A percentile compares a stretch with the other conserved stretches of the same genome.
Conservation (phyloP, 345 rosid genomes). For the Eucalyptus cladocalyx region DNA sequence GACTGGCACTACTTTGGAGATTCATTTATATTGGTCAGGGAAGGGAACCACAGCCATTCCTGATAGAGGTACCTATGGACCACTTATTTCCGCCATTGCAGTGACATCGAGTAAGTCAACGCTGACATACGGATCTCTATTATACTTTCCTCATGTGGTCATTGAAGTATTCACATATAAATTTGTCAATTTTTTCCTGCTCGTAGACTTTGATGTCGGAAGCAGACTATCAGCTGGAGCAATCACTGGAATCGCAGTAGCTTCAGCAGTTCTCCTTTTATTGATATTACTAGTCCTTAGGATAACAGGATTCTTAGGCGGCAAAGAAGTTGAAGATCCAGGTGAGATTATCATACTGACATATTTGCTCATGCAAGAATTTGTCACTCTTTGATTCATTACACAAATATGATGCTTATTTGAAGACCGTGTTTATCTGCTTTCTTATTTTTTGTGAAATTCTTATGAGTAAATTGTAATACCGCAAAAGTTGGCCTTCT, state of each 20-base stretch:
- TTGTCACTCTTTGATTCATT: not conserved
- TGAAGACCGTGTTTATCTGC: not conserved
- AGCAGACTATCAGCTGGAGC: conserved; percentile 49
- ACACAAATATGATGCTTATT: not conserved
- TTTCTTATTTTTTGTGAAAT: too few species aligned
- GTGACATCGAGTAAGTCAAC: conserved; percentile 62
- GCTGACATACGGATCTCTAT: not conserved
- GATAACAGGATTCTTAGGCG: conserved; percentile 39
- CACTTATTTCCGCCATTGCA: conserved; percentile 81
- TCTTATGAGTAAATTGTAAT: too few species aligned
- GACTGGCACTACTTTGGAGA: conserved; percentile 56
- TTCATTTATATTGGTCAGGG: conserved; percentile 74
- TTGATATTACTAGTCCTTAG: conserved; percentile 34
- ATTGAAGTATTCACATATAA: not conserved
- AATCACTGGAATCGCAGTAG: conserved; percentile 53
- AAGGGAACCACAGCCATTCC: conserved; percentile 79
- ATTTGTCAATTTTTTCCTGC: not conserved
- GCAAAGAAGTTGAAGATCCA: conserved; percentile 38
- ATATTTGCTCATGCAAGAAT: not conserved
- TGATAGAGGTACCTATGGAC: conserved; percentile 59
- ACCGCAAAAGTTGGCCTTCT: too few species aligned
- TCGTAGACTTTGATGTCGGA: conserved; percentile 59
- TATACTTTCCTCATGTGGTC: not conserved
- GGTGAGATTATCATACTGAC: conserved; percentile 19
- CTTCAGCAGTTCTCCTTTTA: conserved; percentile 22